Evolutionary conservation across 1,284 basidiomycete species (phyloP), one percentile per base, ranked within the genome.

Genomic region (Microbotryum lychnidis-dioicae): DNA sequence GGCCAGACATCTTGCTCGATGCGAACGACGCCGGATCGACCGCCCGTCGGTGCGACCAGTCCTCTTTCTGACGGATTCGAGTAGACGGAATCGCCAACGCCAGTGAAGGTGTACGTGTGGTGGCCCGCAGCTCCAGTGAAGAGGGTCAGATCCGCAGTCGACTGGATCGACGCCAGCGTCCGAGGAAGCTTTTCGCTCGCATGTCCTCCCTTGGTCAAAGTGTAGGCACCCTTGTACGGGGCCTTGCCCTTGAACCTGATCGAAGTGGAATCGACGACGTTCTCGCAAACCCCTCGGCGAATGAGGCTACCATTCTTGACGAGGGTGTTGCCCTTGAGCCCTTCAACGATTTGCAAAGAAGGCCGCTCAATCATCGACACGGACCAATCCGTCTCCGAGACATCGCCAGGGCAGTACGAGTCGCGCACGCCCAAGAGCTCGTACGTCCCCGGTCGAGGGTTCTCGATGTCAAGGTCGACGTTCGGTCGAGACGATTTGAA

Each of bases 21-120:
- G n/a, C 59, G 74, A 62, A 72, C 68, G 58, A 67, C 68, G 16
- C 71, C 64, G 10, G 65, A 60, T 18, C 66, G 67, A 58, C 59
- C 69, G 52, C 60, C 59, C 84, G 75, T 10, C 86, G 69, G 79
- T 6, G 64, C 57, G 12, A 61, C 47, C 27, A 72, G 66, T 1
- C 69, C 72, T 4, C 52, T 84, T 77, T 72, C 85, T 77, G 50
- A 81, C 77, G 66, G 58, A 3, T 48, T 57, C 42, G 64, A 85
- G 75, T 96, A 97, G n/a, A 87, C 83, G 0, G 85, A 80, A 73
- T 98, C 94, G 10, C 87, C 87, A 23, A 97, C 83, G 70, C 88
- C 86, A 66, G 87, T 84, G 66, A 98, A 85, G 73, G 89, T 86
- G 74, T 97, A 97, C 71, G 83, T 86, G 73, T 93, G 87, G 60